phyloP scores from a whole-genome alignment of 2,329 filamentous ascomycete genomes.

The Fonsecaea pugnacius region DNA sequence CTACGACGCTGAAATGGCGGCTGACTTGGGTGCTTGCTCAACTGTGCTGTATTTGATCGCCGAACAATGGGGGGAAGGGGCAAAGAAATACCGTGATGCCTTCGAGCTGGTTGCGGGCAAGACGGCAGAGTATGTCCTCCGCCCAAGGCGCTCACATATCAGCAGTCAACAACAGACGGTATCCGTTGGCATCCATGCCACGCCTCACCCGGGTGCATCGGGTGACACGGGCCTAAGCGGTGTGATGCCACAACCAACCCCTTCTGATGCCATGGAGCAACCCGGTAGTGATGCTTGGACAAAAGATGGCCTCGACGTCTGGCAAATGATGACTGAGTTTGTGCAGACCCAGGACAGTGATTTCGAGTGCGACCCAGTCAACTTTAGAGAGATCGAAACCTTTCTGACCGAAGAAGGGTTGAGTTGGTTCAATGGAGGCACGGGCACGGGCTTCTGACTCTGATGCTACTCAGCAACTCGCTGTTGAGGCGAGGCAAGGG shows the following conservation, averaged over 20 bases:
- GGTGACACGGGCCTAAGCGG: neutral
- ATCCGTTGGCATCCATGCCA: slow-evolving; percentile 1
- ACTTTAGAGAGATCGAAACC: slow-evolving; percentile 16
- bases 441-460: slow-evolving; percentile 9
- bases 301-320: slow-evolving; percentile 17
- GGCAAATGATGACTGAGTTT: slow-evolving; percentile 20
- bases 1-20: slow-evolving; percentile 22
- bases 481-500: too few relatives aligned
- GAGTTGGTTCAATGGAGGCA: slow-evolving; percentile 18
- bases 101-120: slow-evolving; percentile 21
- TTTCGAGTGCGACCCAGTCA: slow-evolving; percentile 12
- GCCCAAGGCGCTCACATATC: neutral
- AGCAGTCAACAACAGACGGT: neutral
- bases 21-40: slow-evolving; percentile 23
- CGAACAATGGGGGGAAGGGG: slow-evolving; percentile 21
- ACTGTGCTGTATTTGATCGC: slow-evolving; percentile 25
- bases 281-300: neutral
- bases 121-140: slow-evolving; percentile 18
- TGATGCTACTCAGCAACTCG: neutral
- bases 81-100: slow-evolving; percentile 25
- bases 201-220: neutral
- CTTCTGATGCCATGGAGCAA: neutral
- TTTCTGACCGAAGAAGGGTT: slow-evolving; percentile 14
- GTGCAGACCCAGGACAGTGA: slow-evolving; percentile 13
- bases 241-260: slow-evolving; percentile 3